Evolutionary conservation across 805 yeast genomes (phyloP).

Genomic region (Starmerella cellae): DNA sequence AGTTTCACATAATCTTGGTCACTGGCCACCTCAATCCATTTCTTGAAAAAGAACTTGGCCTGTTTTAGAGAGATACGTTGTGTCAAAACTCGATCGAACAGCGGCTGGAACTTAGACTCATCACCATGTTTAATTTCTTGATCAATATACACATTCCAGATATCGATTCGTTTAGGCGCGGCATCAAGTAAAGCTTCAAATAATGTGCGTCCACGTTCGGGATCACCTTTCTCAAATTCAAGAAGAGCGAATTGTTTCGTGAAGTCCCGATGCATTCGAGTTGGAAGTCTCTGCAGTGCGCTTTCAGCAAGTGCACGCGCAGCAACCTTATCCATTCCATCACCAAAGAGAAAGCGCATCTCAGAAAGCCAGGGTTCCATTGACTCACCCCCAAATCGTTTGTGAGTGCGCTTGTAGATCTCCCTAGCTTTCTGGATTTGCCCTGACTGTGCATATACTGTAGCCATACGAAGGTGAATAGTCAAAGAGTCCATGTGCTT

Average conservation of each 20-base stretch:
- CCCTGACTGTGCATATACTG: constrained; percentile 62
- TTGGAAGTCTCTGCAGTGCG: constrained; percentile 45
- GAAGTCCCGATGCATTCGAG: constrained; percentile 35
- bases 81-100: constrained; percentile 67
- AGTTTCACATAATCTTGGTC: constrained; percentile 75
- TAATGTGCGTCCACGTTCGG: constrained; percentile 88
- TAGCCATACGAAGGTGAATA: constrained; percentile 67
- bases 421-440: constrained; percentile 57
- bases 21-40: constrained; percentile 78
- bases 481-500: constrained; percentile 82
- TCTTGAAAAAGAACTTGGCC: constrained; percentile 86
- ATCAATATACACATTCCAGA: constrained; percentile 92
- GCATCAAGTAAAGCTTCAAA: constrained; percentile 85
- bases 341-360: constrained; percentile 55
- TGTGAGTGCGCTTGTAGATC: constrained; percentile 52
- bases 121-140: constrained; percentile 72
- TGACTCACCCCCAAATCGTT: constrained; percentile 62
- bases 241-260: constrained; percentile 81
- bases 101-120: constrained; percentile 48
- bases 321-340: constrained; percentile 36
- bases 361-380: constrained; percentile 68
- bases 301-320: constrained; percentile 53
- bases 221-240: constrained; percentile 67
- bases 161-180: constrained; percentile 80
- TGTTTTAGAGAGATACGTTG: constrained; percentile 67